Base-by-base conservation (phyloP, 2,329 filamentous ascomycete genomes). In the Sporothrix euskadiensis region DNA sequence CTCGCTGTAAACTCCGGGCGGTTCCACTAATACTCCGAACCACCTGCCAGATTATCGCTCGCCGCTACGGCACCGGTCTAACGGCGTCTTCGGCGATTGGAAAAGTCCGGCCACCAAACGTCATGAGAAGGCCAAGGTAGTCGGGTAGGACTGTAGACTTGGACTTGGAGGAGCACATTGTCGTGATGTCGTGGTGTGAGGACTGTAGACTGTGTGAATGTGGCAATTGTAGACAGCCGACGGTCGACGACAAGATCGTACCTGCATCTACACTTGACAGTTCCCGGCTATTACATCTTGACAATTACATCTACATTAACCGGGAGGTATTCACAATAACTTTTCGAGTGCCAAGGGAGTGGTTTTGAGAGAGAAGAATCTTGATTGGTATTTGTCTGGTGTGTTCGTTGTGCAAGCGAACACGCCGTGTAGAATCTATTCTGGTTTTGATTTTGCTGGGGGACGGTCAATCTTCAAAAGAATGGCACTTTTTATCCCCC, bases 321-420 rank as follows among this genome's bases (percentile, higher is more conserved):
- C 41, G 41, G 41, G 41, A 44, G 41, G 41, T 44, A 44, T 14
- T 1, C 41, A 44, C 3, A 44, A 44, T 10, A 44, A 12, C 2
- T 44, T 44, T 1, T 1, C 6, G 3, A 44, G 41, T 44, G 41
- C 3, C 41, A 14, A 14, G 41, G 9, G 41, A 44, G 41, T 14
- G 3, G 41, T 44, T 49, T 12, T 16, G 61, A 66, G 61, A 66
- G 61, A 61, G 12, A 56, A n/a, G 39, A 66, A 65, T 26, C 1
- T 39, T 26, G 61, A 41, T 66, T 66, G 22, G 22, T 30, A 16
- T 49, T 66, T 66, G 61, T 47, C 61, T 16, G 61, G n/a, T 47
- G 39, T 39, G 61, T 47, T 30, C 57, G n/a, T 59, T 39, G 32
- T 4, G 39, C 39, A 47, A 47, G 47, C 61, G 10, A 19, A 19